phyloP scores from a whole-genome alignment of 176 grass and related monocot species.

The Lolium rigidum region DNA sequence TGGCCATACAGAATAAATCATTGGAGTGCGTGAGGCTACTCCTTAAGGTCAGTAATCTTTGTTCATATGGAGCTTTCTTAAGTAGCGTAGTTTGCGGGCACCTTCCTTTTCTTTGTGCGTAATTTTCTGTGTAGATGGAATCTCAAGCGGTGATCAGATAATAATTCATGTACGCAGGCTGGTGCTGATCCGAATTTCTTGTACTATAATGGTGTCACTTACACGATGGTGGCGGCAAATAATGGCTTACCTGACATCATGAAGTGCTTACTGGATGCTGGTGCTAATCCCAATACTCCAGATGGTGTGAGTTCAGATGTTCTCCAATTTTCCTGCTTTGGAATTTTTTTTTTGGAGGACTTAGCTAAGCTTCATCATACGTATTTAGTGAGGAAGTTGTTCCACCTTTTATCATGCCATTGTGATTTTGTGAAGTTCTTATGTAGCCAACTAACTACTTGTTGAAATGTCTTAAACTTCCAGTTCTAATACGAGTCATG shows the following conservation, averaged over 20 bases:
- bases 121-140: not conserved
- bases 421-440: not conserved
- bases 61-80: not conserved
- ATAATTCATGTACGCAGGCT: constrained; percentile 14
- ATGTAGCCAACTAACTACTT: not conserved
- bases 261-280: constrained; percentile 34
- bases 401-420: too few species aligned
- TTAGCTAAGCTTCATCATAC: not conserved
- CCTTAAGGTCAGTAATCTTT: constrained; percentile 14
- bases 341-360: not conserved
- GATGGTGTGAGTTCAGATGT: constrained; percentile 4
- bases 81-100: not conserved
- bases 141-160: not conserved
- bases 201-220: not conserved
- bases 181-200: constrained; percentile 24
- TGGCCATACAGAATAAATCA: constrained; percentile 8
- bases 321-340: not conserved
- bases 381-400: not conserved
- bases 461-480: not conserved
- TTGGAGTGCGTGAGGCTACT: constrained; percentile 5
- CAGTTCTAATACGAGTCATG: not conserved
- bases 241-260: constrained; percentile 16
- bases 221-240: constrained; percentile 25
- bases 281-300: constrained; percentile 30
- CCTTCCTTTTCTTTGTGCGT: not conserved